These are phyloP conservation scores for Madurella mycetomatis DNA, from an alignment of 2,329 filamentous ascomycete species.

Conservation along the genomic window DNA sequence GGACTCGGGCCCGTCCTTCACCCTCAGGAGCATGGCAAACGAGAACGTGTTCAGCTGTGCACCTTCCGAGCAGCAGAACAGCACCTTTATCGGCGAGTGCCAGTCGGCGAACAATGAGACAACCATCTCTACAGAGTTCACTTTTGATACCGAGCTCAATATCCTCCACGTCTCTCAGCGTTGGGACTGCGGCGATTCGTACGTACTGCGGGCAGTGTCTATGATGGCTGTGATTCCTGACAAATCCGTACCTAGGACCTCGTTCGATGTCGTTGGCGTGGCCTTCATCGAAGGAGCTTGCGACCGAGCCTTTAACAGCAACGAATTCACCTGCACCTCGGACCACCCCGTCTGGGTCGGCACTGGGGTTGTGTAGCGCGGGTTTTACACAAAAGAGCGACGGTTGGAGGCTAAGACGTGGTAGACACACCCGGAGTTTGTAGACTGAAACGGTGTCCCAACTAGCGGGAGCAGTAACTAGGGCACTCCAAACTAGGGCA, in stretches of 20 bases:
- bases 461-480: no score
- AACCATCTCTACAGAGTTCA: constrained; percentile 25
- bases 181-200: constrained; percentile 31
- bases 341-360: constrained; percentile 31
- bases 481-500: no score
- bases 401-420: not conserved
- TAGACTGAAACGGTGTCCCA: not conserved
- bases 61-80: constrained; percentile 18
- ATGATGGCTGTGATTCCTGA: not conserved
- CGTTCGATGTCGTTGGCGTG: constrained; percentile 27
- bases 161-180: constrained; percentile 29
- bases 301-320: constrained; percentile 25
- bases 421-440: not conserved
- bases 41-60: constrained; percentile 27
- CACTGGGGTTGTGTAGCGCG: constrained; percentile 15
- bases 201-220: constrained; percentile 11
- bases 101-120: constrained; percentile 8
- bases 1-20: constrained; percentile 33
- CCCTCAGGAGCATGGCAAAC: constrained; percentile 28
- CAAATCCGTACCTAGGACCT: constrained; percentile 16
- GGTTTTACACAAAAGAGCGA: not conserved
- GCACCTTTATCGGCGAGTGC: constrained; percentile 28
- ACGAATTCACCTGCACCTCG: constrained; percentile 30
- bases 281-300: constrained; percentile 32
- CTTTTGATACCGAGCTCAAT: constrained; percentile 29